Percentiles rank a stretch among this genome's conserved stretches.
phyloP scores from a whole-genome alignment of 148 eudicot species.

The Diospyros kaki region DNA sequence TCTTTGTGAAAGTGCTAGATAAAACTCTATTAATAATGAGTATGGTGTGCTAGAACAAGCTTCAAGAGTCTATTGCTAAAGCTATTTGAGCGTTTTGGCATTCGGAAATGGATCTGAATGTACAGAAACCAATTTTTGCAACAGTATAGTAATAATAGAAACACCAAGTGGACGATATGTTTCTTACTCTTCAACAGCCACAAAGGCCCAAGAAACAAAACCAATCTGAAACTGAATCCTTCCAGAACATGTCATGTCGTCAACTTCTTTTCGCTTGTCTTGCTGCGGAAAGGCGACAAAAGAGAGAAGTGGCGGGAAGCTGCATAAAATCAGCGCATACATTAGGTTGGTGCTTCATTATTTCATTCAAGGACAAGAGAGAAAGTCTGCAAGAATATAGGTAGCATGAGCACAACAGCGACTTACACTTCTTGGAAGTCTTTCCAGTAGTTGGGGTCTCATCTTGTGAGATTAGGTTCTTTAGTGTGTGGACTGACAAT shows the following conservation, averaged over 20 bases:
- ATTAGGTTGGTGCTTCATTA: neutral
- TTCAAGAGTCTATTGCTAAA: neutral
- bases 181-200: neutral
- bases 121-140: neutral
- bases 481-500: conserved; percentile 58
- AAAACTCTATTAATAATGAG: neutral
- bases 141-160: neutral
- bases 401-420: neutral
- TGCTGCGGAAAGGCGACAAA: conserved; percentile 74
- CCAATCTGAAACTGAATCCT: neutral
- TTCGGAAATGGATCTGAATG: neutral
- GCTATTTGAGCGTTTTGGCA: neutral
- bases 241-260: conserved; percentile 26
- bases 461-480: conserved; percentile 71
- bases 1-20: too few relatives aligned
- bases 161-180: neutral
- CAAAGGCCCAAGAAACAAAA: conserved; percentile 5
- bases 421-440: conserved; percentile 77
- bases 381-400: neutral
- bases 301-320: conserved; percentile 86
- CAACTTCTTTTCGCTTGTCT: conserved; percentile 64
- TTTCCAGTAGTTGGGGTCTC: conserved; percentile 41
- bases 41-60: neutral
- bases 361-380: neutral
- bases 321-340: conserved; percentile 23